Conservation (phyloP, 805 yeast genomes). For the Nakazawaea ernobii region DNA sequence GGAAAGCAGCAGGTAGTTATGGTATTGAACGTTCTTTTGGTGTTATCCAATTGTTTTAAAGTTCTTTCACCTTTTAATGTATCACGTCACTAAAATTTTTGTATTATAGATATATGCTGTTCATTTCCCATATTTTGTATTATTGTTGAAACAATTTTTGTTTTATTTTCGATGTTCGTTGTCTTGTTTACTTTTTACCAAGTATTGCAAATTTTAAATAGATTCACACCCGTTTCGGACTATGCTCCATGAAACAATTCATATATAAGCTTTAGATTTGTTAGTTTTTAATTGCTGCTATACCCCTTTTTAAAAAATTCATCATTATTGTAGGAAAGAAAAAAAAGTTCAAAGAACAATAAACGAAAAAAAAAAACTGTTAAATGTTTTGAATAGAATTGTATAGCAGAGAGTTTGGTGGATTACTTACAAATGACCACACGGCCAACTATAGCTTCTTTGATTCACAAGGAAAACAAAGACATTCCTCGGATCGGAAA, state of each 20-base stretch:
- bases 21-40: constrained; percentile 90
- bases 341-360: too few species aligned
- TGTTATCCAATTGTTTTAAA: constrained; percentile 31
- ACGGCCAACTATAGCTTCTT: constrained; percentile 9
- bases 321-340: too few species aligned
- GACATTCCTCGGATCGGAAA: constrained; percentile 6
- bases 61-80: constrained; percentile 1
- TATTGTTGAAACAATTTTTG: neutral
- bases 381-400: neutral
- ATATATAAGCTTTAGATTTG: too few species aligned
- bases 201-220: too few species aligned
- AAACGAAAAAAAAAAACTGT: neutral
- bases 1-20: constrained; percentile 83
- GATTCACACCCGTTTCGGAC: too few species aligned
- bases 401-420: neutral
- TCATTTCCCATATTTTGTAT: neutral
- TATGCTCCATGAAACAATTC: too few species aligned
- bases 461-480: constrained; percentile 10
- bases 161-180: neutral
- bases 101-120: neutral
- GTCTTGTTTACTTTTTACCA: neutral
- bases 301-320: too few species aligned
- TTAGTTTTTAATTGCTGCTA: too few species aligned
- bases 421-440: constrained; percentile 2
- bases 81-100: neutral